Evolutionary conservation across 1,139 yeast genomes (phyloP).

Genomic region (Blastobotrys raffinosifermentans): DNA sequence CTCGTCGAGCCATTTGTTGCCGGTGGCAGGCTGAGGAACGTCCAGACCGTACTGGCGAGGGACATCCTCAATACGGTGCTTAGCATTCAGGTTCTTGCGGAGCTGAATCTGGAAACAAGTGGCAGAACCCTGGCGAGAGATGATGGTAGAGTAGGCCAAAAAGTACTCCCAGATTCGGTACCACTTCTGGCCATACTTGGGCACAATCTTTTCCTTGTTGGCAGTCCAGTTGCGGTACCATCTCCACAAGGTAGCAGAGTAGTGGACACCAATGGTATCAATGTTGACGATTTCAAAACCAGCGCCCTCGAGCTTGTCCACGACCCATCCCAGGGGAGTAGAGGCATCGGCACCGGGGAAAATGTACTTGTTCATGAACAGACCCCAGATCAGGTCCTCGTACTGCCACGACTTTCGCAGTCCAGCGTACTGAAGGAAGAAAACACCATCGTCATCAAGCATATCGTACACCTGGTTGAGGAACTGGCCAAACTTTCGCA

Average conservation of each 20-base stretch:
- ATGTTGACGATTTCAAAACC: constrained; percentile 82
- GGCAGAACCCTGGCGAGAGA: constrained; percentile 91
- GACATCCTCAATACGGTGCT: constrained; percentile 76
- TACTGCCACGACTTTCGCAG: constrained; percentile 91
- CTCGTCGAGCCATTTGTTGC: constrained; percentile 43
- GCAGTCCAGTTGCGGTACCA: constrained; percentile 96
- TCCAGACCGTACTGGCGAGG: constrained; percentile 74
- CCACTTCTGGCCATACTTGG: constrained; percentile 87
- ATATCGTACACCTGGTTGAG: constrained; percentile 75
- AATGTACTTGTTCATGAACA: constrained; percentile 92
- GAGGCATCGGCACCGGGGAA: constrained; percentile 99
- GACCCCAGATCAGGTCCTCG: constrained; percentile 91
- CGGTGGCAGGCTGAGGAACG: constrained; percentile 53
- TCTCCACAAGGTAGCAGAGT: constrained; percentile 86
- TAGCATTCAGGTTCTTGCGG: constrained; percentile 82
- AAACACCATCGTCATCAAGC: constrained; percentile 87
- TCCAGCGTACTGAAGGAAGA: constrained; percentile 86
- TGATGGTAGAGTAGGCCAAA: constrained; percentile 73
- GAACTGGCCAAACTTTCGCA: constrained; percentile 72
- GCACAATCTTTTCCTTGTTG: constrained; percentile 68
- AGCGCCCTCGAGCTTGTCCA: constrained; percentile 68
- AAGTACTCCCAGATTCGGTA: constrained; percentile 92
- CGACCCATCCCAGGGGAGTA: constrained; percentile 82
- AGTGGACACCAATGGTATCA: constrained; percentile 89
- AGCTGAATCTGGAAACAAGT: constrained; percentile 86